These are phyloP conservation scores for Musa balbisiana DNA, from an alignment of 202 grass and related monocot species.

Conservation along the genomic window DNA sequence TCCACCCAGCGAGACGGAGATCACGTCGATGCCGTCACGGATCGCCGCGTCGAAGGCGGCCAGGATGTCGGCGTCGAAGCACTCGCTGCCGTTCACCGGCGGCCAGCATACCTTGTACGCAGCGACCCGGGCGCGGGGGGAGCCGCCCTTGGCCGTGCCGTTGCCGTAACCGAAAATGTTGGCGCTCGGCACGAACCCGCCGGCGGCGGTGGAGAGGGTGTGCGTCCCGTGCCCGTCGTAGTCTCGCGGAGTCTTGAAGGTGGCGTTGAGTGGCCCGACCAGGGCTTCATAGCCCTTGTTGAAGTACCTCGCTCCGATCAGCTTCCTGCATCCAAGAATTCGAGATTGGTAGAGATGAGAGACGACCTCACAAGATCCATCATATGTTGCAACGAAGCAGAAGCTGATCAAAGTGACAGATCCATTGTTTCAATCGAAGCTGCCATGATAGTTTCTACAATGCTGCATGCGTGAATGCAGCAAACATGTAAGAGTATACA, in stretches of 20 bases:
- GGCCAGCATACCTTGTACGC: constrained; percentile 97
- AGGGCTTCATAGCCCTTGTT: constrained; percentile 61
- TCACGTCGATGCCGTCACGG: constrained; percentile 68
- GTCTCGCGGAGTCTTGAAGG: constrained; percentile 42
- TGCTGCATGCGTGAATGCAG: too few species aligned
- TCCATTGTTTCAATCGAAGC: background rate
- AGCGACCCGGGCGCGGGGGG: constrained; percentile 50
- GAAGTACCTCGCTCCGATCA: constrained; percentile 82
- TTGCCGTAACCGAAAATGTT: constrained; percentile 74
- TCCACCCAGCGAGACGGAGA: constrained; percentile 72
- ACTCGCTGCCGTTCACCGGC: constrained; percentile 69
- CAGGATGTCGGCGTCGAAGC: constrained; percentile 77
- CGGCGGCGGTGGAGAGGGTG: constrained; percentile 81
- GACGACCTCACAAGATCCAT: background rate
- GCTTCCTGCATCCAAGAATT: constrained; percentile 36
- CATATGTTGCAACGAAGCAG: background rate
- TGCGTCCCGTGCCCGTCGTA: constrained; percentile 80
- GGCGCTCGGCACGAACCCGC: constrained; percentile 41
- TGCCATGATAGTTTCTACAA: background rate
- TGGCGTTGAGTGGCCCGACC: constrained; percentile 24
- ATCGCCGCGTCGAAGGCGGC: constrained; percentile 80
- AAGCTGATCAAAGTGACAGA: background rate
- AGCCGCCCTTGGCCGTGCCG: constrained; percentile 80
- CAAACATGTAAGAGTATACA: too few species aligned
- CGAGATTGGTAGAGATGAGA: too few species aligned